Evolutionary conservation across 345 rosid species (phyloP), one percentile per base, ranked within the genome.

Genomic region (Viola odorata): DNA sequence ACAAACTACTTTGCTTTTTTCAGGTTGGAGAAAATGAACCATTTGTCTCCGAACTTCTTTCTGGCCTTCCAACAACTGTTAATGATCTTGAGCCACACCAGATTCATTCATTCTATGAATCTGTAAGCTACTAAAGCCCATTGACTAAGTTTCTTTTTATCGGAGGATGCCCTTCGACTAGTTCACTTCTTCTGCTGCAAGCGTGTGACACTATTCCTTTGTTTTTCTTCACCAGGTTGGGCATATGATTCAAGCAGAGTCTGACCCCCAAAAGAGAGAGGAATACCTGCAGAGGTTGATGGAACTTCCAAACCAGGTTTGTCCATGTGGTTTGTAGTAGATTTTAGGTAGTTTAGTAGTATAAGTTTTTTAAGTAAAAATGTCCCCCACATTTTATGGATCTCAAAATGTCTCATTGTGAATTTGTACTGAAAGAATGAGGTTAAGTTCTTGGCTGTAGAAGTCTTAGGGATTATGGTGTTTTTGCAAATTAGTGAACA

Each of bases 11-110:
- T 47, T n/a, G 65, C 62, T 62, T 49, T 60, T 74, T 72, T 67
- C 85, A 91, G 99, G 95, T 95, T 65, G 99, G 96, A 67, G 97
- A 95, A 76, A 95, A 66, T 41, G 99, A 91, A 66, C 88, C 99
- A 65, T 95, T 95, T 82, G 97, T 95, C 57, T 95, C 99, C 62
- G 98, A 95, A 80, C 99, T 91, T 78, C 81, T 95, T 37, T 47
- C 96, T 7, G 89, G 94, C 77, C 98, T 91, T 80, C 86, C 94
- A 52, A 80, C 91, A 9, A 95, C 96, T n/a, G 91, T 95, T 58
- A 79, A 81, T 68, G 99, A 95, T 82, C 99, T 95, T 50, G 96
- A 91, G 82, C 96, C 96, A 72, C 98, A 95, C 67, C 98, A 95
- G 73, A 95, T 95, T 72, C 99, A 95, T 77, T 80, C 91, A 7